A percentile compares a stretch with the other conserved stretches of the same genome.
These are phyloP conservation scores for Nicotiana knightiana DNA, from an alignment of 257 asterid genomes.

Conservation along the genomic window DNA sequence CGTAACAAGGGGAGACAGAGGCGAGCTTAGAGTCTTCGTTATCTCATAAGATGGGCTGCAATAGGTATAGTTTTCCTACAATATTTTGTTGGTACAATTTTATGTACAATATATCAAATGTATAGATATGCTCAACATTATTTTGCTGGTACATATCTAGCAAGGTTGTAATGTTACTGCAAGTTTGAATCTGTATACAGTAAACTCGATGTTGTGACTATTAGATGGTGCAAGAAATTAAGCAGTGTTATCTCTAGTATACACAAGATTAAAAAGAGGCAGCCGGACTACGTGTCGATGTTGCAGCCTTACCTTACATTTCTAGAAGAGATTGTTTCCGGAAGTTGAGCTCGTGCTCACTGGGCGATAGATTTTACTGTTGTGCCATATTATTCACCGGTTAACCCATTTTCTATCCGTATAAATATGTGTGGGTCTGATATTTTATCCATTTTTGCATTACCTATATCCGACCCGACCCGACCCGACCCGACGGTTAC, in stretches of 20 bases:
- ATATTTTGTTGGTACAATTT: neutral
- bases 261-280: no score
- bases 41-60: conserved; percentile 31
- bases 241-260: neutral
- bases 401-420: no score
- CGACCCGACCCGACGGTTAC: no score
- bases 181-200: neutral
- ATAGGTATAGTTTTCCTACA: neutral
- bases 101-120: neutral
- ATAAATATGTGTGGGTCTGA: no score
- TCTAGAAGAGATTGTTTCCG: no score
- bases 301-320: no score
- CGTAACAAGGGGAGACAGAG: conserved; percentile 81
- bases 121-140: neutral
- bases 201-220: neutral
- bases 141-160: neutral
- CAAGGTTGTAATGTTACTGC: neutral
- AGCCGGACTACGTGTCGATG: no score
- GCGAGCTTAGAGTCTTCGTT: conserved; percentile 85
- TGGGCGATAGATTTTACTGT: no score
- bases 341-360: no score
- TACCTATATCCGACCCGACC: no score
- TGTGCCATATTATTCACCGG: no score
- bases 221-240: neutral
- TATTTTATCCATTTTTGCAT: no score